phyloP scores from a whole-genome alignment of 2,329 filamentous ascomycete genomes.

The Leptographium wingfieldii region DNA sequence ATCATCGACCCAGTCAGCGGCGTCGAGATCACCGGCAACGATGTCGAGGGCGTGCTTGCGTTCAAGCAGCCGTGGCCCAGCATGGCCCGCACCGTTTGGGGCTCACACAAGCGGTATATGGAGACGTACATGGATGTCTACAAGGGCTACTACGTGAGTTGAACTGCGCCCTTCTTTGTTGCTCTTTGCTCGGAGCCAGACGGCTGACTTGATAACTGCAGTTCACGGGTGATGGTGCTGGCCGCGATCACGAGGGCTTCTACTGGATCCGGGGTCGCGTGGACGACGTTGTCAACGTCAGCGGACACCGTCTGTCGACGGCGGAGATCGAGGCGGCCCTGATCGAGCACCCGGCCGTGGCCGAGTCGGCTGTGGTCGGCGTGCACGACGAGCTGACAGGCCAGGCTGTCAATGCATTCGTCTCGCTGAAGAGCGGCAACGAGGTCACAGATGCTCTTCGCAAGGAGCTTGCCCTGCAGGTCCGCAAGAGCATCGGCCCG shows the following conservation, averaged over 20 bases:
- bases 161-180: neutral
- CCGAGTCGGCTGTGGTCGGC: conserved; percentile 91
- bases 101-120: conserved; percentile 96
- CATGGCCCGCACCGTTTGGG: conserved; percentile 97
- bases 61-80: conserved; percentile 98
- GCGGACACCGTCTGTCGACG: conserved; percentile 88
- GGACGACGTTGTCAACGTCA: conserved; percentile 97
- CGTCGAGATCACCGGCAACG: conserved; percentile 85
- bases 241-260: conserved; percentile 93
- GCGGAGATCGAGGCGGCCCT: conserved; percentile 96
- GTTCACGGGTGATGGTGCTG: conserved; percentile 90
- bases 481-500: conserved; percentile 92
- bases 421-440: conserved; percentile 76
- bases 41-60: conserved; percentile 90
- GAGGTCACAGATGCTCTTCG: conserved; percentile 67
- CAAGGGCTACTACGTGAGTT: conserved; percentile 86
- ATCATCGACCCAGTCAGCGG: conserved; percentile 96
- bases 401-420: conserved; percentile 95
- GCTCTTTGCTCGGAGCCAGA: conserved; percentile 1
- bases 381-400: conserved; percentile 88
- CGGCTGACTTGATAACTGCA: conserved; percentile 19
- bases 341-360: conserved; percentile 79
- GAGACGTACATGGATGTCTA: conserved; percentile 97
- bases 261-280: conserved; percentile 99
- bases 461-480: conserved; percentile 89